Percentiles rank a stretch among this genome's conserved stretches.
Evolutionary conservation across 2,329 filamentous ascomycete genomes (phyloP).

Genomic region (Monosporascus sp.): DNA sequence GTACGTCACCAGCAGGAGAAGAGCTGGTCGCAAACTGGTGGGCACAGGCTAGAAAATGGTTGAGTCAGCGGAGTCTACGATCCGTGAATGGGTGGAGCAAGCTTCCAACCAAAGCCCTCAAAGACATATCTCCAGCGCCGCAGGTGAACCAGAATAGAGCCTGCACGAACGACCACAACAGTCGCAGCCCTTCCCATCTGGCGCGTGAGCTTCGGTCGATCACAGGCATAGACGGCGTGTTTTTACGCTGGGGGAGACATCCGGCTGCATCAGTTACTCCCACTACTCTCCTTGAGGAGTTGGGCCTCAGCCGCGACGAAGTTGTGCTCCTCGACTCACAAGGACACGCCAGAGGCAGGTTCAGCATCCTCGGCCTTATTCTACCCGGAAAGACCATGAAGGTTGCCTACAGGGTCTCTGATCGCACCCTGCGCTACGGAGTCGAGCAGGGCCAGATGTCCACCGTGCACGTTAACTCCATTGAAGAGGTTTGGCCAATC

Average conservation of each 20-base stretch:
- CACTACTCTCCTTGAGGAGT: background rate
- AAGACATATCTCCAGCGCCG: background rate
- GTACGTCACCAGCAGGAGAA: constrained; percentile 52
- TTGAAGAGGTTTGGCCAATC: background rate
- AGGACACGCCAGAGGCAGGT: constrained; percentile 3
- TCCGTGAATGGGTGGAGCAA: background rate
- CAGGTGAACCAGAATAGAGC: background rate
- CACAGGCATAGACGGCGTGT: background rate
- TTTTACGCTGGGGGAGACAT: background rate
- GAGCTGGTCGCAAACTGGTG: constrained; percentile 59
- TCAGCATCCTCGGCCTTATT: background rate
- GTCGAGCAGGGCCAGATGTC: background rate
- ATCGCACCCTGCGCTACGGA: background rate
- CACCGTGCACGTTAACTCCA: background rate
- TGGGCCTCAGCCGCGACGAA: constrained; percentile 6
- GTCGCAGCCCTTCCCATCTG: background rate
- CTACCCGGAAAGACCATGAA: constrained; percentile 2
- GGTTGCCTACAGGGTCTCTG: constrained; percentile 8
- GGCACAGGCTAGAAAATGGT: constrained; percentile 43
- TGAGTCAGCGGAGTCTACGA: constrained; percentile 16
- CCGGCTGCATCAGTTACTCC: background rate
- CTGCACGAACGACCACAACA: background rate
- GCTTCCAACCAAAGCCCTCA: background rate
- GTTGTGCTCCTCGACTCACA: constrained; percentile 20
- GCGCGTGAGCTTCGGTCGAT: background rate